phyloP scores from a whole-genome alignment of 2,329 filamentous ascomycete species.

The Colletotrichum phormii region DNA sequence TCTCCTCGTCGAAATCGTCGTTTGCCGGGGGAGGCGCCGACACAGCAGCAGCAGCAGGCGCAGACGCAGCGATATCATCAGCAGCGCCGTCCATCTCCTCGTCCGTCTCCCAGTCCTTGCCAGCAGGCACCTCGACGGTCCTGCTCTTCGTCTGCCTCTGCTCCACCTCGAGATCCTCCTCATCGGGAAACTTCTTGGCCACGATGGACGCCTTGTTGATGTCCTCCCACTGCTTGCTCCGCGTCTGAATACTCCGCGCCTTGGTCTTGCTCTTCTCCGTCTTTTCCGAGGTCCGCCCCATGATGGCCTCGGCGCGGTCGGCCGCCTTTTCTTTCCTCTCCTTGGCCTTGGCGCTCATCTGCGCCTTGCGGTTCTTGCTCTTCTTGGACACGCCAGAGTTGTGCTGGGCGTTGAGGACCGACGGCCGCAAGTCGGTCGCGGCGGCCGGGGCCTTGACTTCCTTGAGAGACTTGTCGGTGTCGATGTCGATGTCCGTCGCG shows the following conservation, averaged over 20 bases:
- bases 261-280: conserved; percentile 65
- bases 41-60: not conserved
- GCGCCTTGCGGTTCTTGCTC: conserved; percentile 66
- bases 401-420: conserved; percentile 77
- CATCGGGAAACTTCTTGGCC: conserved; percentile 33
- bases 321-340: conserved; percentile 67
- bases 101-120: conserved; percentile 46
- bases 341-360: conserved; percentile 65
- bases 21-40: not conserved
- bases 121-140: conserved; percentile 39
- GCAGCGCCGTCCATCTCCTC: conserved; percentile 49
- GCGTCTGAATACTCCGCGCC: conserved; percentile 58
- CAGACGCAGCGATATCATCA: conserved; percentile 5
- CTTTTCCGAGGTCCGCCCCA: conserved; percentile 69
- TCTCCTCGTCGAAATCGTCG: conserved; percentile 36
- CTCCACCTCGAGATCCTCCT: conserved; percentile 41
- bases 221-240: conserved; percentile 69
- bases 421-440: conserved; percentile 64
- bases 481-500: conserved; percentile 76
- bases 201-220: conserved; percentile 57
- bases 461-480: conserved; percentile 79
- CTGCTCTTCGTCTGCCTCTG: conserved; percentile 30
- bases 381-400: conserved; percentile 77
- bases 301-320: conserved; percentile 69
- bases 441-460: conserved; percentile 63